A percentile compares a stretch with the other conserved stretches of the same genome.
Evolutionary conservation across 2,329 filamentous ascomycete species (phyloP).

Genomic region (Phoma herbarum): DNA sequence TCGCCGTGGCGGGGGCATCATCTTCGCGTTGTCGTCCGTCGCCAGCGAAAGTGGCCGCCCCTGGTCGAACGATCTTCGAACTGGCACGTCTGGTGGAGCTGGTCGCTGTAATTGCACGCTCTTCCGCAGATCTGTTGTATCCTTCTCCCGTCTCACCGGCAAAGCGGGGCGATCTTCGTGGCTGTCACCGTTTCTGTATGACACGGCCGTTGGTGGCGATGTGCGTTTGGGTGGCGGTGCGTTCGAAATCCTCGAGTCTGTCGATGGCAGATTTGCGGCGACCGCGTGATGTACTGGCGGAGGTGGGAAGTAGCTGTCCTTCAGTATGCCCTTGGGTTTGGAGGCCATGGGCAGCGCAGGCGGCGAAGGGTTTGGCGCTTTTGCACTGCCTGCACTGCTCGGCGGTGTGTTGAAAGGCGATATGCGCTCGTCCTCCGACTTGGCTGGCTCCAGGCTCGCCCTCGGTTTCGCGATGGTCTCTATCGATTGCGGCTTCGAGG

Average conservation of each 20-base stretch:
- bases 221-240: slow-evolving; percentile 30
- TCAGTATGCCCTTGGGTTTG: slow-evolving; percentile 35
- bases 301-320: slow-evolving; percentile 47
- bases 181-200: slow-evolving; percentile 32
- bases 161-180: slow-evolving; percentile 60
- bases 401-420: slow-evolving; percentile 92
- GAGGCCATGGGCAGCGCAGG: slow-evolving; percentile 36
- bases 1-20: slow-evolving; percentile 48
- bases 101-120: slow-evolving; percentile 46
- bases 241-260: slow-evolving; percentile 33
- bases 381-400: slow-evolving; percentile 69
- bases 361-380: slow-evolving; percentile 35
- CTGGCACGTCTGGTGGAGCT: slow-evolving; percentile 45
- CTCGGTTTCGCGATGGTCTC: slow-evolving; percentile 31
- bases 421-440: slow-evolving; percentile 56
- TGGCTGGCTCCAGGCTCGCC: slow-evolving; percentile 50
- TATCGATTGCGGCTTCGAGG: slow-evolving; percentile 54
- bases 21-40: slow-evolving; percentile 38
- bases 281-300: slow-evolving; percentile 43
- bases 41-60: slow-evolving; percentile 37
- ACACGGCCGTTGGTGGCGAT: slow-evolving; percentile 23
- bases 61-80: slow-evolving; percentile 49
- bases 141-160: slow-evolving; percentile 54
- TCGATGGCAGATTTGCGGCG: slow-evolving; percentile 35
- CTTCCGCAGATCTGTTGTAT: slow-evolving; percentile 46